Evolutionary conservation across 192 early-diverging fungal genomes (phyloP).

Genomic region (Gonapodya sp.): DNA sequence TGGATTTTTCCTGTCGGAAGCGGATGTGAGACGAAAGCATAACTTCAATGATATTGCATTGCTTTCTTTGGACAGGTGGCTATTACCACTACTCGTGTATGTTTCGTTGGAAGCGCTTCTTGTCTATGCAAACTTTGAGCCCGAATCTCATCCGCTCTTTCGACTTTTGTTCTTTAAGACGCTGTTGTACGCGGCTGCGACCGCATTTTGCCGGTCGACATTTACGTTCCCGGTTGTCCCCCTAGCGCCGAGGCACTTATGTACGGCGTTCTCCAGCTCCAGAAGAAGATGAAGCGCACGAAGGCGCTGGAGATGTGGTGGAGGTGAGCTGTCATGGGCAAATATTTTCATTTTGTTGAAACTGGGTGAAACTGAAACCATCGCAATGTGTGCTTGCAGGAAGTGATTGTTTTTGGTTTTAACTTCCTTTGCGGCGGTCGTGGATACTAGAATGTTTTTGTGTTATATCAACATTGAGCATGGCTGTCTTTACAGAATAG

Average conservation of each 20-base stretch:
- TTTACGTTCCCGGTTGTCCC: constrained; percentile 97
- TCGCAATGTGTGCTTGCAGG: too few relatives aligned
- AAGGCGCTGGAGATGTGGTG: background rate
- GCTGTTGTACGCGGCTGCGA: constrained; percentile 81
- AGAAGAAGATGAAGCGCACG: constrained; percentile 90
- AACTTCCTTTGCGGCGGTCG: too few relatives aligned
- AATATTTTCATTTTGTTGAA: background rate
- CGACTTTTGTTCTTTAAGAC: too few relatives aligned
- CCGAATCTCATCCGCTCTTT: background rate
- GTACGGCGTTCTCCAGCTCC: constrained; percentile 94
- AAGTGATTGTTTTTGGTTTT: too few relatives aligned
- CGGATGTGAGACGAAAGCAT: too few relatives aligned
- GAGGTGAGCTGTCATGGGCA: background rate
- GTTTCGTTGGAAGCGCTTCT: constrained; percentile 27
- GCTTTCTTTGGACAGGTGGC: constrained; percentile 87
- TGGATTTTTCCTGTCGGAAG: background rate
- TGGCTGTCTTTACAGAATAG: too few relatives aligned
- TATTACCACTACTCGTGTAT: constrained; percentile 98
- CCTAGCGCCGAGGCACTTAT: constrained; percentile 93
- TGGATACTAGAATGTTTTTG: too few relatives aligned
- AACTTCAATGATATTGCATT: background rate
- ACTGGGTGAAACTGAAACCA: too few relatives aligned
- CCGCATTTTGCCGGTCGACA: constrained; percentile 85
- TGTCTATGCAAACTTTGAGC: background rate
- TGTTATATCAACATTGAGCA: too few relatives aligned